Evolutionary conservation across 2,329 filamentous ascomycete genomes (phyloP).

Genomic region (Verticillium tricorpus): DNA sequence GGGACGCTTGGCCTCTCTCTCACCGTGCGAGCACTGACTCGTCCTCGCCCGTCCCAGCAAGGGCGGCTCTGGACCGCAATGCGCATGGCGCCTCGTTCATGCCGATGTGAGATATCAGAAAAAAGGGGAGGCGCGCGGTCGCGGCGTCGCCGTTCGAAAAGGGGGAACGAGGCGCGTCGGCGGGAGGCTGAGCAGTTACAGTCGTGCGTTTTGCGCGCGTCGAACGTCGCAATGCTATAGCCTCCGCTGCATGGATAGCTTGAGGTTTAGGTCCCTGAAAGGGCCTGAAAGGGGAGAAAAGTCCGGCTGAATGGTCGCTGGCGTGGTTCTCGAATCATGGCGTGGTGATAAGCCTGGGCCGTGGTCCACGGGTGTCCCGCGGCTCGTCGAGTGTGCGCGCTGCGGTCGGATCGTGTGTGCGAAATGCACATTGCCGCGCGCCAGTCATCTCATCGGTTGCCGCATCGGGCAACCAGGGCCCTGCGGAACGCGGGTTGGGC

Average conservation of each 20-base stretch:
- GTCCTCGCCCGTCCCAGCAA: background rate
- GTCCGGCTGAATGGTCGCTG: background rate
- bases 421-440: constrained; percentile 4
- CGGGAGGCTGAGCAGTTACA: background rate
- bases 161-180: background rate
- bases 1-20: background rate
- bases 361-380: background rate
- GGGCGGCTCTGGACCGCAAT: background rate
- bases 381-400: background rate
- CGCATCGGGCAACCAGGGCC: background rate
- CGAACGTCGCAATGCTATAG: background rate
- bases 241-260: background rate
- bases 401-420: background rate
- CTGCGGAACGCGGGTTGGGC: background rate
- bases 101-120: background rate
- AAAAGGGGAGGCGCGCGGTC: background rate
- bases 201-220: background rate
- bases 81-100: background rate
- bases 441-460: background rate
- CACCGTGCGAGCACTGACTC: background rate
- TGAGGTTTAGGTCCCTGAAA: background rate
- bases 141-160: background rate
- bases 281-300: background rate
- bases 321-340: background rate
- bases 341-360: background rate